Evolutionary conservation across 495 filamentous ascomycete genomes (phyloP).

Genomic region (Lophiotrema nucula): DNA sequence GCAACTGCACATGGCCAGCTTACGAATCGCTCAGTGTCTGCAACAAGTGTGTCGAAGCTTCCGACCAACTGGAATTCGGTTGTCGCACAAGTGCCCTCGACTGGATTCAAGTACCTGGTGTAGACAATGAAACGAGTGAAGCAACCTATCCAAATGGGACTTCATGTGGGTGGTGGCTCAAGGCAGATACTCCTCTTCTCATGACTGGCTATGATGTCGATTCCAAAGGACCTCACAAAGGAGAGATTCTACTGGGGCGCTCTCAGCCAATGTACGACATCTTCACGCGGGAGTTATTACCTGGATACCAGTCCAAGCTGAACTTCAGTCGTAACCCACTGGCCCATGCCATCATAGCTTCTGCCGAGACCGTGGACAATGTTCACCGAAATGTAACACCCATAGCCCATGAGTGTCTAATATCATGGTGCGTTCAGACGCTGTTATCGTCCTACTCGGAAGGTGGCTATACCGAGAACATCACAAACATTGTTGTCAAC

Average conservation of each 20-base stretch:
- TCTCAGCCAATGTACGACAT: slow-evolving; percentile 11
- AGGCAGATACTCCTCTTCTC: slow-evolving; percentile 13
- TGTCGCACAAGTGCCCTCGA: neutral
- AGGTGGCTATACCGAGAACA: slow-evolving; percentile 14
- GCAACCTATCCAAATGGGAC: slow-evolving; percentile 17
- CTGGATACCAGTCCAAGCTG: slow-evolving; percentile 23
- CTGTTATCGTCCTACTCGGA: slow-evolving; percentile 21
- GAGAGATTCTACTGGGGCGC: slow-evolving; percentile 10
- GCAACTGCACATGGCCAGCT: slow-evolving; percentile 29
- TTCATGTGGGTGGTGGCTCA: slow-evolving; percentile 22
- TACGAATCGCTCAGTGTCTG: slow-evolving; percentile 29
- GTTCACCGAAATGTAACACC: slow-evolving; percentile 17
- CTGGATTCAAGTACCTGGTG: neutral
- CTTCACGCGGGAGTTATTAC: neutral
- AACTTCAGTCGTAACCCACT: slow-evolving; percentile 23
- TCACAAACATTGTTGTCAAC: slow-evolving; percentile 13
- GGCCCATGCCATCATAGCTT: neutral
- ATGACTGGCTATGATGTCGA: slow-evolving; percentile 25
- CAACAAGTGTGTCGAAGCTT: slow-evolving; percentile 8
- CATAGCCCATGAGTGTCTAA: slow-evolving; percentile 16
- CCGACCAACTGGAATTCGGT: slow-evolving; percentile 7
- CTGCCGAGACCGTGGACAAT: neutral
- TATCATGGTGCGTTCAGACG: slow-evolving; percentile 24
- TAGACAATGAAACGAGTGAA: neutral
- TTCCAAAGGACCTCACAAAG: neutral